A percentile compares a stretch with the other conserved stretches of the same genome.
Evolutionary conservation across 208 protist genomes (phyloP).

Genomic region (Trypanosoma cruzi): DNA sequence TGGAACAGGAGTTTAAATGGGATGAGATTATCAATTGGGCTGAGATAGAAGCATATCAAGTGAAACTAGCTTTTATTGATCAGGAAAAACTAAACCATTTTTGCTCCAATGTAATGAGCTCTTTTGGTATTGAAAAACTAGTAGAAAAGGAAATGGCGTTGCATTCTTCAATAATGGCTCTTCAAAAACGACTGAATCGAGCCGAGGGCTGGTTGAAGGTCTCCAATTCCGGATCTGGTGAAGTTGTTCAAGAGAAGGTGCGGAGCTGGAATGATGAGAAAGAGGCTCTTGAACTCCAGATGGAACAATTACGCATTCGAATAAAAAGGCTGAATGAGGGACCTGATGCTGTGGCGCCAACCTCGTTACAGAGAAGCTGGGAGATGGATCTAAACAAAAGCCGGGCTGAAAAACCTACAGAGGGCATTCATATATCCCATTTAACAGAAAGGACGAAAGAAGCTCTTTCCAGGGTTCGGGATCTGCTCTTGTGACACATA

Average conservation of each 20-base stretch:
- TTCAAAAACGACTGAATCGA: slow-evolving; percentile 13
- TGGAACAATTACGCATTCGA: slow-evolving; percentile 15
- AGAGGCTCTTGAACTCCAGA: slow-evolving; percentile 16
- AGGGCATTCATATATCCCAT: slow-evolving; percentile 1
- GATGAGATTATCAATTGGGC: neutral
- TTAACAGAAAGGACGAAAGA: slow-evolving; percentile 18
- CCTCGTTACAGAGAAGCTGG: neutral
- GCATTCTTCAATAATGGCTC: slow-evolving; percentile 15
- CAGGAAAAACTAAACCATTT: slow-evolving; percentile 7
- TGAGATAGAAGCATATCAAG: slow-evolving; percentile 10
- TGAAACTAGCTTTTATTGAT: neutral
- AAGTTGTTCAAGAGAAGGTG: slow-evolving; percentile 12
- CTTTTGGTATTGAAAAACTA: slow-evolving; percentile 14
- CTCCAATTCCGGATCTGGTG: neutral
- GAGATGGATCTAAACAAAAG: neutral
- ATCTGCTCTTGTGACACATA: slow-evolving; percentile 11
- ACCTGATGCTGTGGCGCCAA: slow-evolving; percentile 3
- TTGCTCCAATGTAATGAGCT: slow-evolving; percentile 4
- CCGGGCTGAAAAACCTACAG: neutral
- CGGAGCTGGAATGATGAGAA: slow-evolving; percentile 17
- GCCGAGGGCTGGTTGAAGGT: slow-evolving; percentile 12
- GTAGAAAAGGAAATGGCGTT: slow-evolving; percentile 7
- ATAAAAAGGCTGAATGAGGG: slow-evolving; percentile 17
- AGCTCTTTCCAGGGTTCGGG: slow-evolving; percentile 10
- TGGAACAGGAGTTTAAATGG: slow-evolving; percentile 15